Percentiles rank a stretch among this genome's conserved stretches.
Conservation (phyloP, 2,329 filamentous ascomycete species). For the Aspergillus niger region DNA sequence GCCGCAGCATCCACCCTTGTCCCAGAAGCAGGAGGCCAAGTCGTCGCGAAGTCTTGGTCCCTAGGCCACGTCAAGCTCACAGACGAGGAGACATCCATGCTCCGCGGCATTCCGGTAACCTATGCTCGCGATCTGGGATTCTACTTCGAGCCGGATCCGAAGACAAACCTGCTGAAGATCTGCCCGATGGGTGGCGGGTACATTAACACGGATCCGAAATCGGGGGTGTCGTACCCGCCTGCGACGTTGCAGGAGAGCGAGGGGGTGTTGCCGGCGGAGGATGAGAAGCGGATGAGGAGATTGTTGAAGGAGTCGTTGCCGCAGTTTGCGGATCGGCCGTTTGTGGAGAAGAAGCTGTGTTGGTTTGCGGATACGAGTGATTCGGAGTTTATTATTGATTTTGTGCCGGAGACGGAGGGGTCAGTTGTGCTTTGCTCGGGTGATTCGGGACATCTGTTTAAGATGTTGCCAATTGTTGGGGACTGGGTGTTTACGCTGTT, state of each 20-base stretch:
- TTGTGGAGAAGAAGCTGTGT: constrained; percentile 61
- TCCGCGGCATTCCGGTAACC: constrained; percentile 62
- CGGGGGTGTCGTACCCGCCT: constrained; percentile 47
- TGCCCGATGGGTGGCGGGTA: constrained; percentile 62
- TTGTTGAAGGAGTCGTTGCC: constrained; percentile 58
- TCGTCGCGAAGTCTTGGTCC: constrained; percentile 60
- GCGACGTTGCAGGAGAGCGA: constrained; percentile 34
- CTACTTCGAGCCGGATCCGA: constrained; percentile 65
- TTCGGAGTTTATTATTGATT: constrained; percentile 63
- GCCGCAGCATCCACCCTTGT: constrained; percentile 52
- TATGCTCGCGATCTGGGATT: constrained; percentile 65
- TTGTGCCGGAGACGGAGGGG: constrained; percentile 52
- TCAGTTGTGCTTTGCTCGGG: constrained; percentile 57
- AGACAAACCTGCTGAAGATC: constrained; percentile 61
- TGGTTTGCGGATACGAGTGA: constrained; percentile 65
- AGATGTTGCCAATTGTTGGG: constrained; percentile 64
- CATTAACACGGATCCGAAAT: constrained; percentile 51
- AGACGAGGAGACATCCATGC: constrained; percentile 54
- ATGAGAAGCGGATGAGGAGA: constrained; percentile 55
- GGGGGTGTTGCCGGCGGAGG: constrained; percentile 54
- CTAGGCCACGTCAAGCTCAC: constrained; percentile 63
- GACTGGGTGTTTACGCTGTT: constrained; percentile 55
- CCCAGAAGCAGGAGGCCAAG: constrained; percentile 53
- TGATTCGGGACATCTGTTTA: constrained; percentile 65
- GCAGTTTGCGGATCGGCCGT: constrained; percentile 54